Evolutionary conservation across 2,329 filamentous ascomycete species (phyloP), one percentile per base, ranked within the genome.

Genomic region (Aspergillus sp.): DNA sequence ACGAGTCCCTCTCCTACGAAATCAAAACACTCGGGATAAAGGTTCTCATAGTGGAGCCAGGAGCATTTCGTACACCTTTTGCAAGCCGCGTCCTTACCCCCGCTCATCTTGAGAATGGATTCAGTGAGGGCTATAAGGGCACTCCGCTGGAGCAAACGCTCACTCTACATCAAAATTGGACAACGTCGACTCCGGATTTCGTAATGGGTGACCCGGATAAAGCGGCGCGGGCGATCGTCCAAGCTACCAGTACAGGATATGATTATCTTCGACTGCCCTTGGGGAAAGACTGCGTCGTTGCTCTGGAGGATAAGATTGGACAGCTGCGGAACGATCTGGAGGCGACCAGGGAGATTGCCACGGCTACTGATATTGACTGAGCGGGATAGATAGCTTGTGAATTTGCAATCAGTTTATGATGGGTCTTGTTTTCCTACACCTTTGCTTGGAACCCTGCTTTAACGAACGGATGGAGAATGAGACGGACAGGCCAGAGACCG

Each of bases 1-100:
- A 57, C n/a, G 56, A 57, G 20, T 57, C 56, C 3, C 56, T 57
- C 12, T 54, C 56, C n/a, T 22, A 54, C 24, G 56, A 57, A 15
- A 30, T 57, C 17, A 43, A 42, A 18, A 4, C n/a, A 11, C 39
- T 57, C 9, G 55, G 36, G 2, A 48, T 57, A 17, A 57, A 57
- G 8, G 49, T 53, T 2, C 18, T 57, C 2, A 53, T 57, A 5
- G 55, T 57, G 5, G 55, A 57, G 7, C 55, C 49, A 5, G 55
- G 55, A n/a, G 55, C 55, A 15, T 53, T 57, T 13, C 55, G 55
- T 7, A 57, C 55, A 1, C 48, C 55, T 4, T 57, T 48, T 13
- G 30, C 48, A 3, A 48, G 48, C 11, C 48, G 49, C 2, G 32
- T 48, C 3, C 20, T 34, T 18, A 53, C 26, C 13, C 55, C 55